Evolutionary conservation across 345 rosid species (phyloP).

Genomic region (Bruguiera sexangula): DNA sequence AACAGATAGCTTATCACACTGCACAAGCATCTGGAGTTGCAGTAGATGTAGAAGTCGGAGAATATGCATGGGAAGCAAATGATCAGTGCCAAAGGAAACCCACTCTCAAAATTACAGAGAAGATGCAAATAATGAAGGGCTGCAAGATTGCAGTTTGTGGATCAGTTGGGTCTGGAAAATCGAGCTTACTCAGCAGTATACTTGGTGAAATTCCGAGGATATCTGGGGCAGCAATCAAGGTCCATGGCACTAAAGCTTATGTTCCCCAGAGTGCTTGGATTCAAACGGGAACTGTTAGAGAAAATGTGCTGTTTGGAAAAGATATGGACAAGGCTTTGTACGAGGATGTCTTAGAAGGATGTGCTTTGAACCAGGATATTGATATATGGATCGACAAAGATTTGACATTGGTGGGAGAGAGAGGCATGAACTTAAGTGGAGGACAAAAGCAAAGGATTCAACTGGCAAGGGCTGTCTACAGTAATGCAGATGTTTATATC

Average conservation of each 20-base stretch:
- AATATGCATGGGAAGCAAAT: constrained; percentile 46
- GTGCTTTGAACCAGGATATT: constrained; percentile 60
- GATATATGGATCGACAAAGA: constrained; percentile 54
- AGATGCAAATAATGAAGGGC: constrained; percentile 41
- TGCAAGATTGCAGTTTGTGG: constrained; percentile 68
- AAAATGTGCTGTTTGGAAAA: constrained; percentile 66
- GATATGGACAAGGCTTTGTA: constrained; percentile 41
- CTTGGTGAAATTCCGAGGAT: constrained; percentile 75
- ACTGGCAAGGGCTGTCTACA: constrained; percentile 70
- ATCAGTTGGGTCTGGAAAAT: constrained; percentile 71
- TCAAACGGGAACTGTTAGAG: constrained; percentile 66
- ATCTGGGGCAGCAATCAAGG: constrained; percentile 47
- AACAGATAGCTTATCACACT: constrained; percentile 9
- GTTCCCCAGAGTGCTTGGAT: constrained; percentile 82
- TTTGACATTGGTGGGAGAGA: constrained; percentile 66
- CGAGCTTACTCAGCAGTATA: constrained; percentile 58
- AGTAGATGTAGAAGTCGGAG: constrained; percentile 38
- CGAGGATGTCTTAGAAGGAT: constrained; percentile 49
- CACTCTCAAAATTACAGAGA: constrained; percentile 32
- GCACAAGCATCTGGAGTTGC: constrained; percentile 24
- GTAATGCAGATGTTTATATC: constrained; percentile 60
- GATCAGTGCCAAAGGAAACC: constrained; percentile 23
- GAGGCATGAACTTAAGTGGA: constrained; percentile 84
- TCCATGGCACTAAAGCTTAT: constrained; percentile 58
- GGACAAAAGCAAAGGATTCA: constrained; percentile 88